phyloP scores from a whole-genome alignment of 371 early-diverging fungal genomes.

The Apophysomyces variabilis region DNA sequence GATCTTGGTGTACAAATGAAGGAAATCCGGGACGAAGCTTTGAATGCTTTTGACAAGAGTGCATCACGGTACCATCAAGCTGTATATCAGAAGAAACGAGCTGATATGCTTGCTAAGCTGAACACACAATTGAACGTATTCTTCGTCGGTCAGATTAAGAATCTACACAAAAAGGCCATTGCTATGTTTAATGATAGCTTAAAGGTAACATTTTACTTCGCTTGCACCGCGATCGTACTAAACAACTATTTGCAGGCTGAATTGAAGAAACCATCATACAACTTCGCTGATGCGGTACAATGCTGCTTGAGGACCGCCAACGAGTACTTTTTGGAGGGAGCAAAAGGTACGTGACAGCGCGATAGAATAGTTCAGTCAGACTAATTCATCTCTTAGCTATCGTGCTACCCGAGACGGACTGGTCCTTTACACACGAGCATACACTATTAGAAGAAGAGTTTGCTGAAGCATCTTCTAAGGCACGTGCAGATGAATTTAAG shows the following conservation, averaged over 20 bases:
- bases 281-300: slow-evolving; percentile 60
- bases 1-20: slow-evolving; percentile 76
- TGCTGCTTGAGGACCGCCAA: slow-evolving; percentile 51
- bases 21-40: slow-evolving; percentile 59
- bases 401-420: slow-evolving; percentile 71
- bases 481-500: slow-evolving; percentile 79
- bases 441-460: slow-evolving; percentile 71
- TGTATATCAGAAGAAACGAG: slow-evolving; percentile 88
- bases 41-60: slow-evolving; percentile 83
- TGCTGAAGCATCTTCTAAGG: slow-evolving; percentile 63
- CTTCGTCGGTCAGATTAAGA: slow-evolving; percentile 87
- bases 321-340: slow-evolving; percentile 36
- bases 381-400: slow-evolving; percentile 35
- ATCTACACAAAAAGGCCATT: slow-evolving; percentile 76
- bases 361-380: background rate
- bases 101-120: slow-evolving; percentile 78
- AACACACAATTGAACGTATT: slow-evolving; percentile 77
- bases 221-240: slow-evolving; percentile 12
- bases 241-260: slow-evolving; percentile 32
- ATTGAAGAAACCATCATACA: slow-evolving; percentile 50
- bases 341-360: slow-evolving; percentile 30
- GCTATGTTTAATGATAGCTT: slow-evolving; percentile 60
- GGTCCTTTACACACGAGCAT: slow-evolving; percentile 75
- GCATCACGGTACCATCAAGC: slow-evolving; percentile 91
- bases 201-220: slow-evolving; percentile 18